Base-by-base conservation (phyloP, 768 basidiomycete species). In the Trametes punicea region DNA sequence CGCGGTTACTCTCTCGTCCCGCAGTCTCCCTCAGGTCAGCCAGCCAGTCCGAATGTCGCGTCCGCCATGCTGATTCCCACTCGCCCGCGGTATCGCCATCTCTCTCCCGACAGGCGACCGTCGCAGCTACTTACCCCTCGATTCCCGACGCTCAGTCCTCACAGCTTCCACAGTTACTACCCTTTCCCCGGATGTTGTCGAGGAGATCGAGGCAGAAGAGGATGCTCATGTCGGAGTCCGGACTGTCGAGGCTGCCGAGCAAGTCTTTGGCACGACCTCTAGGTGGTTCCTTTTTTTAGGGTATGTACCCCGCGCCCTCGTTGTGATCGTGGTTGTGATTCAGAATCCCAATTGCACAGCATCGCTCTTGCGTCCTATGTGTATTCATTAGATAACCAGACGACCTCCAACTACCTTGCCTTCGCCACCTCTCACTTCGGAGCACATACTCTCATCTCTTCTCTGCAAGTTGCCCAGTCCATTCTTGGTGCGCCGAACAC, bases 311-410 rank as follows among this genome's bases (percentile, higher is more conserved):
- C 20, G n/a, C n/a, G n/a, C 6, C 26, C 27, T 3, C 30, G 9
- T 11, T 4, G 2, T 26, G 11, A 13, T 13, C 42, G 10, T 16
- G 23, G 23, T 8, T 20, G 2, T 1, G 29, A 0, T 20, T 6
- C 20, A 2, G 6, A 8, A 2, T 15, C 34, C 9, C n/a, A 2
- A 2, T 8, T 23, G 36, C 15, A 16, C 41, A 66, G 65, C 13
- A 59, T 90, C 54, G 87, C 76, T 13, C 77, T 88, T 0, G 84
- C 86, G 0, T 81, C 87, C 1, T 91, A 88, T 67, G 84, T 89
- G 54, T 91, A 90, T 68, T 87, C 87, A 0, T 75, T 91, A 27
- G 88, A 90, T 57, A 75, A 80, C 20, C 77, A 80, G 16, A 90
- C 88, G 6, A 90, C 88, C 2, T 84, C 74, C 61, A 78, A 76